Conservation (phyloP, 495 filamentous ascomycete species). For the Penicillium desertorum region DNA sequence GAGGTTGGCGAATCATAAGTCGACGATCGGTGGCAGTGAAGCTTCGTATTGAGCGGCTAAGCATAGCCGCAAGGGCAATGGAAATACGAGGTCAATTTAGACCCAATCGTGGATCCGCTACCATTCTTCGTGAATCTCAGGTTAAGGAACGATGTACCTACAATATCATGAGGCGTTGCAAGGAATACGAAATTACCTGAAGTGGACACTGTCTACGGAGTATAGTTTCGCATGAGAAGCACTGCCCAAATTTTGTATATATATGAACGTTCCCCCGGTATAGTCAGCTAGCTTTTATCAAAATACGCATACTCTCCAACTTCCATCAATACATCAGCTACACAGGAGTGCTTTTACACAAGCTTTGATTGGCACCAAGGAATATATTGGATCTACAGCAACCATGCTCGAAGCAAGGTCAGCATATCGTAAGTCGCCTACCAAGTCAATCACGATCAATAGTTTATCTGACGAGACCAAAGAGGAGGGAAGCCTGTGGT, state of each 20-base stretch:
- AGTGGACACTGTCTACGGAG: background rate
- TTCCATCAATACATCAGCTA: background rate
- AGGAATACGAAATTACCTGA: background rate
- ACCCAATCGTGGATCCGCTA: background rate
- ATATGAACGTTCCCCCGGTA: background rate
- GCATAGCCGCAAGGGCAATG: background rate
- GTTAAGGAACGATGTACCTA: background rate
- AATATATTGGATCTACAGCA: background rate
- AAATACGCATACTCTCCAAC: background rate
- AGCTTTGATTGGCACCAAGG: background rate
- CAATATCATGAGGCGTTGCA: background rate
- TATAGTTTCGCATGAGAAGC: background rate
- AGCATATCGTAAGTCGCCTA: slow-evolving; percentile 17
- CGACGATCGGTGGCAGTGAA: background rate
- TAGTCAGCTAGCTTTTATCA: background rate
- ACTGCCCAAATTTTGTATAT: background rate
- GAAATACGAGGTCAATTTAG: background rate
- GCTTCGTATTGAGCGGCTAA: background rate
- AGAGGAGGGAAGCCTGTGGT: slow-evolving; percentile 59
- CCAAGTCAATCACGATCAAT: background rate
- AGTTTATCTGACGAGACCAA: slow-evolving; percentile 19
- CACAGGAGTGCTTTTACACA: background rate
- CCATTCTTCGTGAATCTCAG: background rate
- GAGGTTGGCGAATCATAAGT: background rate
- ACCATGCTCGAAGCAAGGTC: slow-evolving; percentile 24